A percentile compares a stretch with the other conserved stretches of the same genome.
Evolutionary conservation across 2,329 filamentous ascomycete genomes (phyloP).

Genomic region (Pyricularia sp.): DNA sequence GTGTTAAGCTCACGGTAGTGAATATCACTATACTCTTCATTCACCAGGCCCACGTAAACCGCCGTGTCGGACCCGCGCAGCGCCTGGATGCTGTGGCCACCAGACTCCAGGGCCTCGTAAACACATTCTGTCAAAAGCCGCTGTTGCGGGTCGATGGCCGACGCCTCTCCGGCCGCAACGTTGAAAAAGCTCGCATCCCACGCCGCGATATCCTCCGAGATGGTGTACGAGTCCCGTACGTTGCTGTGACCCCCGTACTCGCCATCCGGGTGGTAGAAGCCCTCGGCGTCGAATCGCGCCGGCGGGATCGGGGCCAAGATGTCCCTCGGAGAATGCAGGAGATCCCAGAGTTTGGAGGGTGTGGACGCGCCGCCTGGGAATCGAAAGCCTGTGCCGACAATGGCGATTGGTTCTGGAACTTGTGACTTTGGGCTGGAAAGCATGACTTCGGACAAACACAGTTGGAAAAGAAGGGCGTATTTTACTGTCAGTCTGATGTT

Average conservation of each 20-base stretch:
- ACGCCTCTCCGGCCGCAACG: conserved; percentile 47
- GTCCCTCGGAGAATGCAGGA: neutral
- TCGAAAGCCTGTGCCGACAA: conserved; percentile 10
- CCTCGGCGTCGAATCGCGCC: neutral
- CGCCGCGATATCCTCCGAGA: conserved; percentile 2
- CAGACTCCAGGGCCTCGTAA: conserved; percentile 27
- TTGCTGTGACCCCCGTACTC: conserved; percentile 13
- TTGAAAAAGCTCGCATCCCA: conserved; percentile 62
- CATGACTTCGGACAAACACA: too few relatives aligned
- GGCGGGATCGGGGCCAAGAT: neutral
- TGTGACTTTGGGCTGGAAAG: too few relatives aligned
- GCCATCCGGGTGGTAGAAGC: conserved; percentile 6
- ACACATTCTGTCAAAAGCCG: conserved; percentile 26
- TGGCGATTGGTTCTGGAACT: conserved; percentile 9
- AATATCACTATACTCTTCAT: conserved; percentile 15
- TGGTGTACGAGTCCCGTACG: conserved; percentile 5
- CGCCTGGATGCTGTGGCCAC: conserved; percentile 11
- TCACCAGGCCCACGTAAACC: conserved; percentile 18
- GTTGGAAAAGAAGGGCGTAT: too few relatives aligned
- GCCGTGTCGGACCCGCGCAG: conserved; percentile 16
- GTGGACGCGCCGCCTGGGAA: conserved; percentile 9
- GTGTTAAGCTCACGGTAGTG: conserved; percentile 10
- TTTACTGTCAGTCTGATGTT: too few relatives aligned
- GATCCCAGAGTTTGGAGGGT: conserved; percentile 10
- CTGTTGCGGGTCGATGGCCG: conserved; percentile 29